Conservation (phyloP, 2,329 filamentous ascomycete species). For the Tothia fuscella region DNA sequence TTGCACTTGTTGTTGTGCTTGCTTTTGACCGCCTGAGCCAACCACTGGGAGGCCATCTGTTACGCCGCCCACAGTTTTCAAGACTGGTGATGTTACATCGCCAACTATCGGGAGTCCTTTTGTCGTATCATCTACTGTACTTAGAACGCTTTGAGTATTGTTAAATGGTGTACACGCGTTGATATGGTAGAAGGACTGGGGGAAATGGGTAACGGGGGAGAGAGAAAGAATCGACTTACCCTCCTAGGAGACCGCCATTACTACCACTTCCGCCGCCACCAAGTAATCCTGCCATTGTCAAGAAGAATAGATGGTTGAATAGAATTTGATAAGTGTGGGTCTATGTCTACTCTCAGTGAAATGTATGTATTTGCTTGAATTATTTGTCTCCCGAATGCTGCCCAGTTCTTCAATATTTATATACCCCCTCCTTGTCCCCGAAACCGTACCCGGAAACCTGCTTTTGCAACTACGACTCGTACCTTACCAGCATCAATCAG, state of each 20-base stretch:
- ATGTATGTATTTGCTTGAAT: too few relatives aligned
- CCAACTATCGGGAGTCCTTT: conserved; percentile 14
- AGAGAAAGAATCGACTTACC: conserved; percentile 9
- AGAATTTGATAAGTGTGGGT: too few relatives aligned
- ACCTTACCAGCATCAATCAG: too few relatives aligned
- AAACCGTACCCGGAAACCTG: too few relatives aligned
- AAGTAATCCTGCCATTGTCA: conserved; percentile 16
- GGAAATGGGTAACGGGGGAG: not conserved
- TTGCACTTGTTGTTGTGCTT: not conserved
- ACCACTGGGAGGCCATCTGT: conserved; percentile 14
- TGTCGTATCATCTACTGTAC: conserved; percentile 14
- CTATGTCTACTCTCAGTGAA: too few relatives aligned
- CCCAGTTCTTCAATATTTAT: too few relatives aligned
- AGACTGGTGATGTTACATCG: conserved; percentile 13
- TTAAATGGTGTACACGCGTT: not conserved
- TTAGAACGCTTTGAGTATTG: conserved; percentile 11
- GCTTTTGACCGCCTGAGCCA: conserved; percentile 11
- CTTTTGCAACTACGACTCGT: too few relatives aligned
- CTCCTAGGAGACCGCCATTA: conserved; percentile 13
- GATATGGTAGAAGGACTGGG: not conserved
- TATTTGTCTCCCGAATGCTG: too few relatives aligned
- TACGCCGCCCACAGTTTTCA: conserved; percentile 14
- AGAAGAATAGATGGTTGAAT: too few relatives aligned
- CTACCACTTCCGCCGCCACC: conserved; percentile 12
- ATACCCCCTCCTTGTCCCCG: too few relatives aligned